phyloP scores from a whole-genome alignment of 371 early-diverging fungal genomes.

The Gilbertella persicaria region DNA sequence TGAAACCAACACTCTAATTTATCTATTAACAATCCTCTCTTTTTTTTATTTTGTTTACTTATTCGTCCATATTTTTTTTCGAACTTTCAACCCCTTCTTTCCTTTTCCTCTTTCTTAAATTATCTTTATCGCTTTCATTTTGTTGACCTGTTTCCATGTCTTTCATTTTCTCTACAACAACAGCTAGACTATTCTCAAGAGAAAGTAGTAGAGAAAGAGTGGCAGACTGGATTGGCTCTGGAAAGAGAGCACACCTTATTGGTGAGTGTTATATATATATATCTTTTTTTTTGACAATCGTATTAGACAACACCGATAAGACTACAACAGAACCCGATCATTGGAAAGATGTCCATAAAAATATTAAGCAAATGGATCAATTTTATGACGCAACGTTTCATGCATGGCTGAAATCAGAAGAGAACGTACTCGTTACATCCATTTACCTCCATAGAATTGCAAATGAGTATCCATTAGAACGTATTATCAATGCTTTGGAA shows the following conservation, averaged over 20 bases:
- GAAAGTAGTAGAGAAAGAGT: conserved; percentile 10
- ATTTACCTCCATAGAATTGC: conserved; percentile 72
- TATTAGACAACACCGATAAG: not conserved
- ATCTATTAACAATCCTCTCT: too few species aligned
- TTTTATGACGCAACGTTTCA: conserved; percentile 75
- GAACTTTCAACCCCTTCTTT: conserved; percentile 31
- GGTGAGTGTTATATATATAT: too few species aligned
- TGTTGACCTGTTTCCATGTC: conserved; percentile 7
- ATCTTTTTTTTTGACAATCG: not conserved
- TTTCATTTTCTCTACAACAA: not conserved
- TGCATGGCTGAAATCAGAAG: conserved; percentile 73
- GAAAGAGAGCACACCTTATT: conserved; percentile 2
- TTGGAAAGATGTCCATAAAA: conserved; percentile 70
- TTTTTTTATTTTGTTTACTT: conserved; percentile 24
- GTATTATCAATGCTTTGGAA: conserved; percentile 70
- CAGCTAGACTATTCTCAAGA: not conserved
- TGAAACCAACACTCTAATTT: too few species aligned
- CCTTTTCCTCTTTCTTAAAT: conserved; percentile 20
- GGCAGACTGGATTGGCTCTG: conserved; percentile 16
- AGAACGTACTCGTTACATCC: conserved; percentile 69
- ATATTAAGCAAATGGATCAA: conserved; percentile 72
- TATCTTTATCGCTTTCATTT: conserved; percentile 10
- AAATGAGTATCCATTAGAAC: conserved; percentile 69
- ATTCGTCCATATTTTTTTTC: conserved; percentile 35
- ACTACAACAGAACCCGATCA: conserved; percentile 1